Percentiles rank a stretch among this genome's conserved stretches.
Evolutionary conservation across 305 asterid genomes (phyloP).

Genomic region (Fraxinus greggii): DNA sequence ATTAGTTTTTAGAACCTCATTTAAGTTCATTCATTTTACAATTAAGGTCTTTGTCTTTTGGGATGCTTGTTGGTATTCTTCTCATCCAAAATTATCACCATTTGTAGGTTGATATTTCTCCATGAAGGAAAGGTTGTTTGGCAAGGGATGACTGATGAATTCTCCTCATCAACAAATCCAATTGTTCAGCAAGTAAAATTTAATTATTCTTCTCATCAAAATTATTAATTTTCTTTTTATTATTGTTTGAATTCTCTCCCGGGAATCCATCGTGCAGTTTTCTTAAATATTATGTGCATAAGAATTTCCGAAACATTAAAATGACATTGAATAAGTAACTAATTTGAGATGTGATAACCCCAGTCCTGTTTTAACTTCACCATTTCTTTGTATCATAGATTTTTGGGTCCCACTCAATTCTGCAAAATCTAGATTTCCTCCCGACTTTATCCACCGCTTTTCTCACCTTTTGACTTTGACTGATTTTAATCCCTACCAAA

Average conservation of each 20-base stretch:
- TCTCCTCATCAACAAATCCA: constrained; percentile 74
- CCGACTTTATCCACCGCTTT: neutral
- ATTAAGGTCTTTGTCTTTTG: constrained; percentile 15
- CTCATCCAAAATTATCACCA: constrained; percentile 21
- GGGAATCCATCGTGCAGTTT: neutral
- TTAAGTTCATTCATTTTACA: constrained; percentile 9
- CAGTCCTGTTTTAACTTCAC: neutral
- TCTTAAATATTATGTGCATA: neutral
- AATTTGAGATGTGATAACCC: neutral
- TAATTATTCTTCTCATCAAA: neutral
- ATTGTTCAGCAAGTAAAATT: constrained; percentile 80
- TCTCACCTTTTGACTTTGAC: neutral
- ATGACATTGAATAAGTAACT: neutral
- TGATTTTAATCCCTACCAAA: neutral
- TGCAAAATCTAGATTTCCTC: too few species aligned
- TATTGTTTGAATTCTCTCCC: neutral
- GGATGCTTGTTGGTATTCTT: constrained; percentile 14
- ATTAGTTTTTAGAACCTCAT: constrained; percentile 17
- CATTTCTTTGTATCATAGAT: neutral
- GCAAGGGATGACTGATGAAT: constrained; percentile 96
- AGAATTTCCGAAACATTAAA: neutral
- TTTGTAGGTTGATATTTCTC: constrained; percentile 70
- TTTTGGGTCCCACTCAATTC: neutral
- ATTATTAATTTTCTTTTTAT: neutral
- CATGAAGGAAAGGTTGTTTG: constrained; percentile 89